Evolutionary conservation across 1,139 yeast genomes (phyloP).

Genomic region (Pichia sp.): DNA sequence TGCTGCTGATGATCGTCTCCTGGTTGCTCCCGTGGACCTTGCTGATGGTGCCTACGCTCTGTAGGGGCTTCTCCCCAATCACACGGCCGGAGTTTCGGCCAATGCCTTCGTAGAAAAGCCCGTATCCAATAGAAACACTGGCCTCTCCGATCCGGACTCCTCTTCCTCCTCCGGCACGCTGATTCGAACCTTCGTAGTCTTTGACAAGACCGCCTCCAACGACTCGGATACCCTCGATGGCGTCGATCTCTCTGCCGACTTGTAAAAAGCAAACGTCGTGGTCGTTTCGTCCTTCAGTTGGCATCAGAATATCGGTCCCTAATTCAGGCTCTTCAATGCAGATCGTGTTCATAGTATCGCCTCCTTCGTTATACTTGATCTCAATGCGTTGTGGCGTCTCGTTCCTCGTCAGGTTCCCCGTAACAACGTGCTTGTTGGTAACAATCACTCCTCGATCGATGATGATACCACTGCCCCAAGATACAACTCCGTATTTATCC

Average conservation of each 20-base stretch:
- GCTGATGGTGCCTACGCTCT: slow-evolving; percentile 3
- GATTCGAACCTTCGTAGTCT: neutral
- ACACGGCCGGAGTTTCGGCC: neutral
- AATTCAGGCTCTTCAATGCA: slow-evolving; percentile 17
- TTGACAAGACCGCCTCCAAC: neutral
- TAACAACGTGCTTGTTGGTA: slow-evolving; percentile 47
- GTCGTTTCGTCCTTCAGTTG: slow-evolving; percentile 29
- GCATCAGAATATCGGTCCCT: slow-evolving; percentile 24
- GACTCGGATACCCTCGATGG: neutral
- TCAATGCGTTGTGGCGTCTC: slow-evolving; percentile 20
- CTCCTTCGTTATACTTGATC: slow-evolving; percentile 26
- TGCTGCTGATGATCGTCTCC: slow-evolving; percentile 1
- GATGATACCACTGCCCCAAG: slow-evolving; percentile 50
- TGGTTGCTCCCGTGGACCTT: neutral
- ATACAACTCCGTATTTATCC: slow-evolving; percentile 25
- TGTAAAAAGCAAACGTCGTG: slow-evolving; percentile 36
- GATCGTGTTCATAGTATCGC: slow-evolving; percentile 2
- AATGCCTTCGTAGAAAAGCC: neutral
- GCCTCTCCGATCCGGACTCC: neutral
- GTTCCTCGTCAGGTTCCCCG: slow-evolving; percentile 17
- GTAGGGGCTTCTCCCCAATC: slow-evolving; percentile 1
- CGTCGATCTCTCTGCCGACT: neutral
- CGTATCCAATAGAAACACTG: slow-evolving; percentile 7
- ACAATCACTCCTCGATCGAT: slow-evolving; percentile 35
- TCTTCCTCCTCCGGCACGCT: neutral